Conservation (phyloP, 768 basidiomycete species). For the Russula emetica region DNA sequence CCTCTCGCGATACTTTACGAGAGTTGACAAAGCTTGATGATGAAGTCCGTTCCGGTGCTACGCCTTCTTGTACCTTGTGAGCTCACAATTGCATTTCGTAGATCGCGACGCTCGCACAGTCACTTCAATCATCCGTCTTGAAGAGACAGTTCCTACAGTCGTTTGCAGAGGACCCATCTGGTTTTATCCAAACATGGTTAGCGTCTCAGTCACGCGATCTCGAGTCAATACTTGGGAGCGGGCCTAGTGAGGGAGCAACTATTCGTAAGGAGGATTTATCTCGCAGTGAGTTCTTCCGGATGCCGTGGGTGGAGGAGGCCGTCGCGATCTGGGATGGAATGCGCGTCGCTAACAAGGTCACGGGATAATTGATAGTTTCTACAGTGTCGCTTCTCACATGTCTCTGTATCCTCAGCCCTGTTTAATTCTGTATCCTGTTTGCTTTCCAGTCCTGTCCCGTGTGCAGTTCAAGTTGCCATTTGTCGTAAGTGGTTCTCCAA, state of each 20-base stretch:
- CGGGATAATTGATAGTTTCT: conserved; percentile 13
- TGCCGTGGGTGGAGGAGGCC: conserved; percentile 91
- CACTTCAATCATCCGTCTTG: conserved; percentile 79
- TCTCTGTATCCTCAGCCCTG: conserved; percentile 1
- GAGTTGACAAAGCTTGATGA: conserved; percentile 76
- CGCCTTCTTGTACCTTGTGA: background rate
- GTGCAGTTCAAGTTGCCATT: background rate
- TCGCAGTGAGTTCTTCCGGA: conserved; percentile 82
- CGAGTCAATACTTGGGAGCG: conserved; percentile 84
- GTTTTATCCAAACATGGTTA: conserved; percentile 86
- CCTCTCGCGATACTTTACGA: conserved; percentile 66
- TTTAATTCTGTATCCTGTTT: background rate
- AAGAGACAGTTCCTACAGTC: conserved; percentile 82
- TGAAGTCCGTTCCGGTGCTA: conserved; percentile 50
- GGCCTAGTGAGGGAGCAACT: conserved; percentile 70
- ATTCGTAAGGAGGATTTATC: conserved; percentile 85
- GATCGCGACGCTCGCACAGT: conserved; percentile 82
- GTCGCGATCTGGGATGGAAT: conserved; percentile 81
- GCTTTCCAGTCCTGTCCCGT: background rate
- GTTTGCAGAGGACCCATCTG: conserved; percentile 73
- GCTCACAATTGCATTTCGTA: conserved; percentile 32
- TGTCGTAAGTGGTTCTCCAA: background rate
- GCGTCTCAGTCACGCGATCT: conserved; percentile 90
- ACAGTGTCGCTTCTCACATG: background rate
- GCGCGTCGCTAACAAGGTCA: conserved; percentile 47